Evolutionary conservation across 1,284 basidiomycete genomes (phyloP).

Genomic region (Rhodotorula sp.): DNA sequence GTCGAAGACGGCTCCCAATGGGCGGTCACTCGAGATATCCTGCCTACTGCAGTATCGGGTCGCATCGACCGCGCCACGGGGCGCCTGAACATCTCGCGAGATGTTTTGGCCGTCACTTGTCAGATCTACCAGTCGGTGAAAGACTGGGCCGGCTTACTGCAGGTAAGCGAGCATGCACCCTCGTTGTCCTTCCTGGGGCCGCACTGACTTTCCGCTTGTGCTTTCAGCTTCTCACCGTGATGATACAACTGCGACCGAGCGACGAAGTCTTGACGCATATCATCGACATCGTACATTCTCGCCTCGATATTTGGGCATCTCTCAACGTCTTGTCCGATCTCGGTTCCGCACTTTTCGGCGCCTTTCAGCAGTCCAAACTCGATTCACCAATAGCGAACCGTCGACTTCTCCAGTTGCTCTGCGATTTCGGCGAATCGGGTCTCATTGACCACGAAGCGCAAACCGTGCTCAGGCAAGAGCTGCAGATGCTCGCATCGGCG

Average conservation of each 20-base stretch:
- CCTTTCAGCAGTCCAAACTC: not conserved
- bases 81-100: not conserved
- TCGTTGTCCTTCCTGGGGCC: not conserved
- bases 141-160: slow-evolving; percentile 26
- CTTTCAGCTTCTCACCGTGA: slow-evolving; percentile 19
- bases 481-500: slow-evolving; percentile 3
- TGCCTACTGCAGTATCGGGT: slow-evolving; percentile 11
- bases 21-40: slow-evolving; percentile 18
- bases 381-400: not conserved
- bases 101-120: slow-evolving; percentile 11
- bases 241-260: slow-evolving; percentile 6
- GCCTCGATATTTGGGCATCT: slow-evolving; percentile 25
- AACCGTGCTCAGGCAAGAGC: not conserved
- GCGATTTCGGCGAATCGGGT: not conserved
- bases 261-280: slow-evolving; percentile 14
- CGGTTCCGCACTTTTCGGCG: slow-evolving; percentile 9
- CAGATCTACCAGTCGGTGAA: slow-evolving; percentile 3
- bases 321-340: slow-evolving; percentile 22
- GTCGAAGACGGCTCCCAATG: not conserved
- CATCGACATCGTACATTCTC: slow-evolving; percentile 20
- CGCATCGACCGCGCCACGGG: not conserved
- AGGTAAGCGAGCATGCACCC: slow-evolving; percentile 6
- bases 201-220: not conserved
- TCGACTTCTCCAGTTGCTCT: slow-evolving; percentile 16
- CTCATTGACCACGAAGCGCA: not conserved